These are phyloP conservation scores for Lophiostoma macrostomum DNA, from an alignment of 495 filamentous ascomycete genomes.

Conservation along the genomic window DNA sequence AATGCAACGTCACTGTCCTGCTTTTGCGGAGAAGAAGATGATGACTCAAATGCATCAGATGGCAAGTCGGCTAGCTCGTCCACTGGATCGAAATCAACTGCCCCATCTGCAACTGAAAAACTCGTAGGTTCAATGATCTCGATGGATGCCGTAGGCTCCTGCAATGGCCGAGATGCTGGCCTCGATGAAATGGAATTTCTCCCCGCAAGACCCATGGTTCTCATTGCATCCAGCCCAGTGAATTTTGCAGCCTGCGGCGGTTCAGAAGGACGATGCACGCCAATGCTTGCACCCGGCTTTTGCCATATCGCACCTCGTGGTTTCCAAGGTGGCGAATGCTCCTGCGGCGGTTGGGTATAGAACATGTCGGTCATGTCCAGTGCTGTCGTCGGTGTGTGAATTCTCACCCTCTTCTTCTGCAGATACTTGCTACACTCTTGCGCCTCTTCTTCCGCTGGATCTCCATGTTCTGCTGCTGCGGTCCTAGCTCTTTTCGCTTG, in stretches of 20 bases:
- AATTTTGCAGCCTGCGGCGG: neutral
- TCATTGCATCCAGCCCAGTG: conserved; percentile 17
- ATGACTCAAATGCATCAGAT: conserved; percentile 43
- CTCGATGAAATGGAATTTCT: conserved; percentile 12
- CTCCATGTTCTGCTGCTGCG: conserved; percentile 1
- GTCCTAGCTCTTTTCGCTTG: neutral
- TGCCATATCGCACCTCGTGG: conserved; percentile 41
- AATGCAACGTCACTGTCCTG: conserved; percentile 33
- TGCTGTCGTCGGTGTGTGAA: conserved; percentile 31
- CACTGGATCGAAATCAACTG: conserved; percentile 20
- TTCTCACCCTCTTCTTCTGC: conserved; percentile 28
- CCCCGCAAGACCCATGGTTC: conserved; percentile 8
- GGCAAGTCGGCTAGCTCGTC: conserved; percentile 44
- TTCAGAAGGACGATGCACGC: conserved; percentile 19
- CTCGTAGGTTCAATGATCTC: neutral
- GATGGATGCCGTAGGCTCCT: neutral
- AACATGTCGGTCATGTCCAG: conserved; percentile 30
- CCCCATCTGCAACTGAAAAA: neutral
- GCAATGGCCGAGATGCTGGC: conserved; percentile 1
- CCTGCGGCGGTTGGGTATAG: conserved; percentile 36
- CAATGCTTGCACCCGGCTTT: conserved; percentile 24
- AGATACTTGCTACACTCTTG: neutral
- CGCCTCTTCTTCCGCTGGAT: neutral
- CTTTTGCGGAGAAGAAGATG: conserved; percentile 39
- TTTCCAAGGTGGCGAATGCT: conserved; percentile 35